Percentiles rank a stretch among this genome's conserved stretches.
These are phyloP conservation scores for Pachyrhizus erosus DNA, from an alignment of 306 rosid genomes.

Conservation along the genomic window DNA sequence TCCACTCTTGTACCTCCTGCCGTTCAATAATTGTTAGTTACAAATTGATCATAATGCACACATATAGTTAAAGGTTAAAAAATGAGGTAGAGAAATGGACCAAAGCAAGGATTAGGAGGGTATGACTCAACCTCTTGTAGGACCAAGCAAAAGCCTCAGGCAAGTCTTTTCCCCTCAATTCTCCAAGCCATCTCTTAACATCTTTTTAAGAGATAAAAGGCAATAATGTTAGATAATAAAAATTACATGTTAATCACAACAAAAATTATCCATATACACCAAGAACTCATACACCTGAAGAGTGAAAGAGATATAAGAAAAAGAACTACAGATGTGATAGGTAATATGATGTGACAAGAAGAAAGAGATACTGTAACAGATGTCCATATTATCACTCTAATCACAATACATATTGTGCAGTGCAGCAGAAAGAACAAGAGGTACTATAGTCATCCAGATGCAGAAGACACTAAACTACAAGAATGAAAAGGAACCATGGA, in stretches of 20 bases:
- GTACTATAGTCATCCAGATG: background rate
- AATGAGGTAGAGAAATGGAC: conserved; percentile 25
- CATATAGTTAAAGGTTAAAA: conserved; percentile 19
- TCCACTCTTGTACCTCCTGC: conserved; percentile 90
- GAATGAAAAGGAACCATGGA: background rate
- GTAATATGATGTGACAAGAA: background rate
- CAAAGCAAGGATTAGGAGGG: background rate
- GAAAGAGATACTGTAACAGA: background rate
- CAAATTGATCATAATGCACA: conserved; percentile 36
- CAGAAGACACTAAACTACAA: conserved; percentile 5
- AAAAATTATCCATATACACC: background rate
- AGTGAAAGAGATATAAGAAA: too few species aligned
- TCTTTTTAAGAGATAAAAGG: conserved; percentile 47
- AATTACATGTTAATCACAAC: conserved; percentile 1
- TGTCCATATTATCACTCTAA: background rate
- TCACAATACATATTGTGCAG: background rate
- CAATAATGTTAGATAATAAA: background rate
- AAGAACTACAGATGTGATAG: background rate
- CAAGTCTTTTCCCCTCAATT: conserved; percentile 74
- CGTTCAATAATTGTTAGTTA: conserved; percentile 36
- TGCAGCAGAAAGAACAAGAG: background rate
- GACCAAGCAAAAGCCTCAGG: conserved; percentile 83
- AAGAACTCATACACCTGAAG: background rate
- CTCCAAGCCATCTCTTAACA: conserved; percentile 84
- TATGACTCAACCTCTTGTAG: conserved; percentile 67